Conservation (phyloP, 352 stramenopile genomes). For the Thalassiosira hispida region DNA sequence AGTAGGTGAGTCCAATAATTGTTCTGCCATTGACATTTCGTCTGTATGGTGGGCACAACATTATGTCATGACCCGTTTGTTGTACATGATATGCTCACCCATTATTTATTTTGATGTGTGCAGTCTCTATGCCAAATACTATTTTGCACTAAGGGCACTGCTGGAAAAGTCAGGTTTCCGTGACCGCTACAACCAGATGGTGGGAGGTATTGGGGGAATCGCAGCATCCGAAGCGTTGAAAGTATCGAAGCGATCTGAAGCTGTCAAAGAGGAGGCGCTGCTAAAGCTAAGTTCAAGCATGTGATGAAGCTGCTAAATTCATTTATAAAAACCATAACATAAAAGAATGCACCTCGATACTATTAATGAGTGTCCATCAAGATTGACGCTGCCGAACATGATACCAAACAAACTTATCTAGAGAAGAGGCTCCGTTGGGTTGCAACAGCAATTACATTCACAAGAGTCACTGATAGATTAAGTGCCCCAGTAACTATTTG, state of each 20-base stretch:
- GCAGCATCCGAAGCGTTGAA: conserved; percentile 78
- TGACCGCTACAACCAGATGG: conserved; percentile 83
- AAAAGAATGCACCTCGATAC: neutral
- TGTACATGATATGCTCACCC: no score
- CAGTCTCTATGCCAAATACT: conserved; percentile 90
- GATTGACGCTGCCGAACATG: no score
- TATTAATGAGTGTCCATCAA: neutral
- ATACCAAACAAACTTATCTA: no score
- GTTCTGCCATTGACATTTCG: no score
- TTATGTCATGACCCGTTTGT: no score
- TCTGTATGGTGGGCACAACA: no score
- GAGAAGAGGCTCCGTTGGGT: no score
- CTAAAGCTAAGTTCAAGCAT: conserved; percentile 81
- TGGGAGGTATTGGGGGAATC: conserved; percentile 75
- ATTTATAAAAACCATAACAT: neutral
- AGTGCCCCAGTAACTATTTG: neutral
- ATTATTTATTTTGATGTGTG: no score
- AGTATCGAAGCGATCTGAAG: conserved; percentile 74
- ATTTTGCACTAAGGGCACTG: conserved; percentile 95
- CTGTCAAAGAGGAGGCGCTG: conserved; percentile 82
- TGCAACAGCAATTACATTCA: no score
- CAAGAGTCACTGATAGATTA: neutral
- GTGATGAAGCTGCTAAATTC: conserved; percentile 34
- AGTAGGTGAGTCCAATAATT: conserved; percentile 52
- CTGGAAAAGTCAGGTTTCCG: conserved; percentile 85